These are phyloP conservation scores for Colletotrichum camelliae DNA, from an alignment of 2,329 filamentous ascomycete genomes.

Conservation along the genomic window DNA sequence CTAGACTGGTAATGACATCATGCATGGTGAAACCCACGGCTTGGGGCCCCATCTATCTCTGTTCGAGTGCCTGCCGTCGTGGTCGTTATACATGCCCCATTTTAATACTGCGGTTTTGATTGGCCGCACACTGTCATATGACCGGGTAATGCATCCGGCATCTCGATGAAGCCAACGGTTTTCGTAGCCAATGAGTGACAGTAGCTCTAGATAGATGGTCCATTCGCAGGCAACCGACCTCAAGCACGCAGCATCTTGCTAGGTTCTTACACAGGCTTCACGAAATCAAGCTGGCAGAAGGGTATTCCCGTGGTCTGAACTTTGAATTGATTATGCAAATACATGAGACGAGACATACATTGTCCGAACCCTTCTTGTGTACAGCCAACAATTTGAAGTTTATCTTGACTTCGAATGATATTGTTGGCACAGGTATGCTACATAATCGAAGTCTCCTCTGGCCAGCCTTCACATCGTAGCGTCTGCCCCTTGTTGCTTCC, in stretches of 20 bases:
- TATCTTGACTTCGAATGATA: background rate
- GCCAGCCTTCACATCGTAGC: background rate
- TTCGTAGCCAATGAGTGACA: background rate
- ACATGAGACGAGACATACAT: background rate
- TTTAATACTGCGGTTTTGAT: background rate
- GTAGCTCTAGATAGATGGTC: background rate
- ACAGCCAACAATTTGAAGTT: background rate
- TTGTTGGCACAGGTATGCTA: background rate
- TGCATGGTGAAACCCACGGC: background rate
- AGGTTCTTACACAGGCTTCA: background rate
- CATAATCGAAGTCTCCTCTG: background rate
- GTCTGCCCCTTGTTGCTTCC: conserved; percentile 71
- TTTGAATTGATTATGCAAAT: background rate
- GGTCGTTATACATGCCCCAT: background rate
- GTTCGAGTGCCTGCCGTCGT: background rate
- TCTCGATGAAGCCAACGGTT: background rate
- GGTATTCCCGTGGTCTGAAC: background rate
- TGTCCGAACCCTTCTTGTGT: background rate
- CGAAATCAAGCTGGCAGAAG: background rate
- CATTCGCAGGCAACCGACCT: background rate
- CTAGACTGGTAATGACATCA: conserved; percentile 1
- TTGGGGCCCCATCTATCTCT: background rate
- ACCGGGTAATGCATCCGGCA: background rate
- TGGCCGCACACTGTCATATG: background rate
- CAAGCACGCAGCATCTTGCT: background rate